These are phyloP conservation scores for Coprinopsis marcescibilis DNA, from an alignment of 768 basidiomycete species.

Conservation along the genomic window DNA sequence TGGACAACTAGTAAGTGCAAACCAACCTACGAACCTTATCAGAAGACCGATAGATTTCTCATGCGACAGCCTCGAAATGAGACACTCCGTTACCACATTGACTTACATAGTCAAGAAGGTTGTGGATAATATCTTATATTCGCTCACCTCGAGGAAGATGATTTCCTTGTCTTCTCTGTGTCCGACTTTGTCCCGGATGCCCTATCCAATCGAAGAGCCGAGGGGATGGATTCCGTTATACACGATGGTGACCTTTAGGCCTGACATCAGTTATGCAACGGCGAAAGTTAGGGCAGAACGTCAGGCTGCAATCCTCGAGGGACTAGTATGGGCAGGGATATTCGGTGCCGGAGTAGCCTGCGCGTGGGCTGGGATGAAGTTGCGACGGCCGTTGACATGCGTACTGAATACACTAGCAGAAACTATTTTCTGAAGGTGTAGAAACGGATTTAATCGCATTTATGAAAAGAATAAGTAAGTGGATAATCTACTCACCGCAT, in stretches of 20 bases:
- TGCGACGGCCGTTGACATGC: slow-evolving; percentile 28
- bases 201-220: slow-evolving; percentile 57
- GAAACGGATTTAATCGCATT: not conserved
- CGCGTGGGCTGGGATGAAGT: slow-evolving; percentile 35
- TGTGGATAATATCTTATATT: slow-evolving; percentile 69
- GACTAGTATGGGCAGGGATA: slow-evolving; percentile 44
- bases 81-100: slow-evolving; percentile 82
- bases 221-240: slow-evolving; percentile 90
- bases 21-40: slow-evolving; percentile 16
- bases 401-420: slow-evolving; percentile 1
- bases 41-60: slow-evolving; percentile 10
- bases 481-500: not conserved
- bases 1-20: slow-evolving; percentile 94
- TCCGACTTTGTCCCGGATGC: slow-evolving; percentile 39
- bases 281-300: slow-evolving; percentile 63
- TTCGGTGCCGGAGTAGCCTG: slow-evolving; percentile 37
- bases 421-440: not conserved
- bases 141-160: slow-evolving; percentile 47
- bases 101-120: slow-evolving; percentile 74
- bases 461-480: not conserved
- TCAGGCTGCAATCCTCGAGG: slow-evolving; percentile 61
- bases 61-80: slow-evolving; percentile 79
- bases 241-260: slow-evolving; percentile 97
- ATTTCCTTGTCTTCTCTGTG: slow-evolving; percentile 42
- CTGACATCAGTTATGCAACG: slow-evolving; percentile 87